These are phyloP conservation scores for Meira nashicola DNA, from an alignment of 1,284 basidiomycete genomes.

Conservation along the genomic window DNA sequence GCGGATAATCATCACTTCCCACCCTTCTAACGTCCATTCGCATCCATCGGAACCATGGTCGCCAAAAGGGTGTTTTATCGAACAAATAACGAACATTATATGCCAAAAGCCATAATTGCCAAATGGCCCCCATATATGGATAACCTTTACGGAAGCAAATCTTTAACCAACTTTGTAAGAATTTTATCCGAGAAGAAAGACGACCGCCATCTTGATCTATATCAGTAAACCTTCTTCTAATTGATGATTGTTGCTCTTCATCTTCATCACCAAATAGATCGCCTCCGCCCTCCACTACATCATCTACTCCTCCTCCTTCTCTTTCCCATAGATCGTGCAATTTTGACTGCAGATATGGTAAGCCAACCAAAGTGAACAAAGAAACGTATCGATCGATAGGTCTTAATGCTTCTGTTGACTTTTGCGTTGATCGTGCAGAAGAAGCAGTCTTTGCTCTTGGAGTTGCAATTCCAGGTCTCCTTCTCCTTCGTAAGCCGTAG, in stretches of 20 bases:
- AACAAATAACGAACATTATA: constrained; percentile 87
- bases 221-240: not conserved
- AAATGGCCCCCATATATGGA: constrained; percentile 72
- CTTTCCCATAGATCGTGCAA: constrained; percentile 84
- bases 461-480: constrained; percentile 59
- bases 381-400: constrained; percentile 23
- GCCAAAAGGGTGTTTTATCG: constrained; percentile 76
- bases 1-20: constrained; percentile 61
- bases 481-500: constrained; percentile 76
- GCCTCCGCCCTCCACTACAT: constrained; percentile 14
- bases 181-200: not conserved
- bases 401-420: constrained; percentile 23
- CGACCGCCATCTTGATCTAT: not conserved
- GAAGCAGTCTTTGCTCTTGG: constrained; percentile 8
- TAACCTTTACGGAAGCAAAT: constrained; percentile 66
- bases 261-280: constrained; percentile 59
- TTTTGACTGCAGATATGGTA: constrained; percentile 85
- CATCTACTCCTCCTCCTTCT: constrained; percentile 73
- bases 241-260: constrained; percentile 2
- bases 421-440: constrained; percentile 5
- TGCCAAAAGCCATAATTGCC: constrained; percentile 73
- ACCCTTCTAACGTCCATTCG: constrained; percentile 73
- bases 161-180: constrained; percentile 12
- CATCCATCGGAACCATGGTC: constrained; percentile 84
- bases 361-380: constrained; percentile 62